Base-by-base conservation (phyloP, 1,284 basidiomycete genomes). In the Ceratobasidium sp. region DNA sequence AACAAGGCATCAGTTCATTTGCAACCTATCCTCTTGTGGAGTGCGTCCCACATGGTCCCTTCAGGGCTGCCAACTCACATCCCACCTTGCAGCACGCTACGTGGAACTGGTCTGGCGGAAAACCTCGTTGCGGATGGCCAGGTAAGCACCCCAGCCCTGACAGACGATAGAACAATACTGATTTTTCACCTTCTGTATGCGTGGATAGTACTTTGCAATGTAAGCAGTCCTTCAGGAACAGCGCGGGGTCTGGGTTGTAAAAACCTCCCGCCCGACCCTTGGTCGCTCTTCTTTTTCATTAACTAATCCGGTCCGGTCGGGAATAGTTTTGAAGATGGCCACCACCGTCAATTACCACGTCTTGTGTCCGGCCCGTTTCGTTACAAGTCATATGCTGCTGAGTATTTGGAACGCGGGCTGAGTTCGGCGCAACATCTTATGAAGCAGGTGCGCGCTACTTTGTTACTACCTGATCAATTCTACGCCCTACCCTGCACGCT, bases 1-100 rank as follows among this genome's bases (percentile, higher is more conserved):
- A 75, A 53, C 74, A 75, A 62, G 49, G 74, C 2, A 56, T 70
- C 20, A 64, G 73, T 42, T 57, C 69, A 4, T 73, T 74, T 42
- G 73, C 74, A 45, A 75, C 73, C 8, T 75, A 74, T 52, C 74
- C 74, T 29, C 25, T 74, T 38, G 57, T 70, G 20, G 73, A 75
- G 62, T 65, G 25, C 25, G 58, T 62, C 20, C 29, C 49, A 13
- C 20, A 13, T 27, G 10, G 50, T 31, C 8, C 6, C 10, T 53
- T 53, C 10, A 25, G 13, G 4, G 4, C 29, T 7, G 50, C 4
- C 7, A 10, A 34, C 52, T 45, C 31, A 54, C 52, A 22, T 12
- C 7, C 22, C 35, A 20, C 2, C 12, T 13, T 15, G 1, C 22
- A 65, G 62, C 15, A 72, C 72, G 3, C 49, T 75, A 22, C 65